Percentiles rank a stretch among this genome's conserved stretches.
Evolutionary conservation across 2,329 filamentous ascomycete species (phyloP).

Genomic region (Ascochyta fabae): DNA sequence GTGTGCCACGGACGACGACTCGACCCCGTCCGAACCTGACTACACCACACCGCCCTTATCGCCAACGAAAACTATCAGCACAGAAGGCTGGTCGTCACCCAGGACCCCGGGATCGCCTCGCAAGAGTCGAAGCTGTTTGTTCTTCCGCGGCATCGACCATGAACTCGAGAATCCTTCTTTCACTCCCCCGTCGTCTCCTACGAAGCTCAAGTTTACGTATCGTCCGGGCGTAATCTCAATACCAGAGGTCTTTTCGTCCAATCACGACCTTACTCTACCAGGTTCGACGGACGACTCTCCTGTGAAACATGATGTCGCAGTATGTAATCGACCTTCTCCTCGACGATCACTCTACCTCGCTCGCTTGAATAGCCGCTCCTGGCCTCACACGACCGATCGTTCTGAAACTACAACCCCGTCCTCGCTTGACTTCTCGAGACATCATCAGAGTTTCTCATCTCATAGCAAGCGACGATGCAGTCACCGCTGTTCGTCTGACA

Average conservation of each 20-base stretch:
- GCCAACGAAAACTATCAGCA: constrained; percentile 44
- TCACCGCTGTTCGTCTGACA: constrained; percentile 17
- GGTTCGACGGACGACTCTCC: constrained; percentile 21
- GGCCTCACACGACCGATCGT: not conserved
- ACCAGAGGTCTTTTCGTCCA: constrained; percentile 22
- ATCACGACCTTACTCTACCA: not conserved
- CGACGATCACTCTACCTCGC: constrained; percentile 9
- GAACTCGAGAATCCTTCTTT: constrained; percentile 12
- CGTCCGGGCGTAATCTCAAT: constrained; percentile 23
- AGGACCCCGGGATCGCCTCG: constrained; percentile 41
- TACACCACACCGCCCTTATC: constrained; percentile 44
- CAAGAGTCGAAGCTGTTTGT: constrained; percentile 37
- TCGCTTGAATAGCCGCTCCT: constrained; percentile 20
- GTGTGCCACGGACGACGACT: constrained; percentile 30
- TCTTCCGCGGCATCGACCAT: constrained; percentile 26
- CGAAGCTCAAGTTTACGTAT: constrained; percentile 24
- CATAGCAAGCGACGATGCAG: constrained; percentile 1
- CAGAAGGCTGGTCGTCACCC: constrained; percentile 39
- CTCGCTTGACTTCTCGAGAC: not conserved
- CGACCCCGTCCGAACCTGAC: constrained; percentile 20
- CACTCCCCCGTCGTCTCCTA: constrained; percentile 35
- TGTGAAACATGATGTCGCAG: constrained; percentile 8
- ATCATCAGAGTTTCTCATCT: not conserved
- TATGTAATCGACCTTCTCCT: not conserved
- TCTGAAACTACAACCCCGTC: not conserved